A percentile compares a stretch with the other conserved stretches of the same genome.
phyloP scores from a whole-genome alignment of 768 basidiomycete genomes.

The Naganishia vaughanmartiniae region DNA sequence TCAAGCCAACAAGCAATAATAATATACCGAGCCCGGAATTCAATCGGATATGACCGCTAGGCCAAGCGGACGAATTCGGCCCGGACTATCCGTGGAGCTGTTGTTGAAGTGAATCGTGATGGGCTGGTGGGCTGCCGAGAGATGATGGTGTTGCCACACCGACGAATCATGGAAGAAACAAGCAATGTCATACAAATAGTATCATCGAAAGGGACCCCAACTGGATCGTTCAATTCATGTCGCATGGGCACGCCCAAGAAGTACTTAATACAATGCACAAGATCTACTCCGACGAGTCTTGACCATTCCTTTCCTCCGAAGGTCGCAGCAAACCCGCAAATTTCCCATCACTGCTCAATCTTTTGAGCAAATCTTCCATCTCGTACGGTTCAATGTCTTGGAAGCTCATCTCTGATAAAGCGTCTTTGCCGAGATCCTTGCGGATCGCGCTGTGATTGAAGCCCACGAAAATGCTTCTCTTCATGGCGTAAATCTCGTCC shows the following conservation, averaged over 20 bases:
- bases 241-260: too few species aligned
- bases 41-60: neutral
- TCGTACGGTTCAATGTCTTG: slow-evolving; percentile 1
- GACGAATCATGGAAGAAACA: too few species aligned
- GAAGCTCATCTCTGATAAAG: neutral
- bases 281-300: neutral
- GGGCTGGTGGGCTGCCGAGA: too few species aligned
- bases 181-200: too few species aligned
- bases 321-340: slow-evolving; percentile 9
- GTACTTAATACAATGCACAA: too few species aligned
- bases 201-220: too few species aligned
- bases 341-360: neutral
- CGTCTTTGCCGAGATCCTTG: slow-evolving; percentile 2
- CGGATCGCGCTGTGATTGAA: neutral
- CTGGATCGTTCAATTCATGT: too few species aligned
- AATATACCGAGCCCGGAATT: neutral
- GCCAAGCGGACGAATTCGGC: neutral
- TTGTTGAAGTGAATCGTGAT: too few species aligned
- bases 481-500: slow-evolving; percentile 21
- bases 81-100: neutral
- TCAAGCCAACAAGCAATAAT: neutral
- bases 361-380: slow-evolving; percentile 5
- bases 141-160: too few species aligned
- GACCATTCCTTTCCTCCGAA: neutral
- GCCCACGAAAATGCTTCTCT: slow-evolving; percentile 14